Conservation (phyloP, 805 yeast species). For the Starmerella cellae region DNA sequence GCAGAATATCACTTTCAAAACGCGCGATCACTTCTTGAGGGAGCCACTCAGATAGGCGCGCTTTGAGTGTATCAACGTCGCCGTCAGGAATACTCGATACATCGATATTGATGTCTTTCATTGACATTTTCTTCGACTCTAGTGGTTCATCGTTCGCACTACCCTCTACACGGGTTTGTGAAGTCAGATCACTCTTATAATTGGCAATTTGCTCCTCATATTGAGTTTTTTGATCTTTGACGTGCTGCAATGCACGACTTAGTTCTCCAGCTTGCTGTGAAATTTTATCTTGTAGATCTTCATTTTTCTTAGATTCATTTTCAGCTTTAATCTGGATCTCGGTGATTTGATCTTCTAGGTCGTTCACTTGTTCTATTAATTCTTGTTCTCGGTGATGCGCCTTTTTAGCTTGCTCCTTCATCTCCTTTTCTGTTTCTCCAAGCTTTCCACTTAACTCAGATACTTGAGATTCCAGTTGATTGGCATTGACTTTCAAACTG, state of each 20-base stretch:
- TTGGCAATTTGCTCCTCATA: neutral
- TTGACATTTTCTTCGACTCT: neutral
- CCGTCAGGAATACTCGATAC: neutral
- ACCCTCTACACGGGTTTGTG: too few relatives aligned
- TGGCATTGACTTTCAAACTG: neutral
- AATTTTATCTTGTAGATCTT: neutral
- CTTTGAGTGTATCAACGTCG: neutral
- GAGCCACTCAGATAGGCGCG: conserved; percentile 2
- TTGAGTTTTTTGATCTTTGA: neutral
- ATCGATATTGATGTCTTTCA: neutral
- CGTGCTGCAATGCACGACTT: neutral
- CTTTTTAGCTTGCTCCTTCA: conserved; percentile 1
- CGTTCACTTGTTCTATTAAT: conserved; percentile 21
- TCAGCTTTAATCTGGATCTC: neutral
- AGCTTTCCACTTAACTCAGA: conserved; percentile 1
- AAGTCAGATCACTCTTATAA: neutral
- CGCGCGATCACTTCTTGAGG: conserved; percentile 4
- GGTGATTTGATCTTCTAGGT: conserved; percentile 19
- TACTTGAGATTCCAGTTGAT: neutral
- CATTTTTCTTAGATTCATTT: neutral
- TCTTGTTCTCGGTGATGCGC: conserved; percentile 18
- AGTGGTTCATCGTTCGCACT: neutral
- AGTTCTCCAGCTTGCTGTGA: neutral
- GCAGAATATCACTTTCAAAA: conserved; percentile 12
- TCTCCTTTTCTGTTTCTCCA: conserved; percentile 1